Evolutionary conservation across 768 basidiomycete species (phyloP).

Genomic region (Termitomyces sp.): DNA sequence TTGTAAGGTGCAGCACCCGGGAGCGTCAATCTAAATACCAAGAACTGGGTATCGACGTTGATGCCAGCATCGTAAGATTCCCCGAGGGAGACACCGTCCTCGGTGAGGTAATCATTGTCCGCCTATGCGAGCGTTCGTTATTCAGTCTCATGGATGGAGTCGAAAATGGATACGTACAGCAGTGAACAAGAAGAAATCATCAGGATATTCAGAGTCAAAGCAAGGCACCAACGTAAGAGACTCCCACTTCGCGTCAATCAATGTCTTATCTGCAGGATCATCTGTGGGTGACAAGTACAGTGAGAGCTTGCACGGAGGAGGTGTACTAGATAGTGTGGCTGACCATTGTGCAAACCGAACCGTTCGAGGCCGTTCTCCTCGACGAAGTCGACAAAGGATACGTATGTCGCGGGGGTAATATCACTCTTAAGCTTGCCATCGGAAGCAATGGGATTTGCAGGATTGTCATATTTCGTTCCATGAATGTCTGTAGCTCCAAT

Average conservation of each 20-base stretch:
- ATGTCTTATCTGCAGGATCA: slow-evolving; percentile 35
- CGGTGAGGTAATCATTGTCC: slow-evolving; percentile 64
- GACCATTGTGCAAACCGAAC: slow-evolving; percentile 62
- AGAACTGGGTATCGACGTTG: slow-evolving; percentile 59
- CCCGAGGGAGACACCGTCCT: slow-evolving; percentile 47
- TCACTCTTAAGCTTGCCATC: slow-evolving; percentile 41
- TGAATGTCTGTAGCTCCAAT: slow-evolving; percentile 58
- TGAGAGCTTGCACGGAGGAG: not conserved
- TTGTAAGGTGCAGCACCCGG: slow-evolving; percentile 26
- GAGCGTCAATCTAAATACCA: slow-evolving; percentile 62
- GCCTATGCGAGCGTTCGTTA: slow-evolving; percentile 26
- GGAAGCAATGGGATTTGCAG: slow-evolving; percentile 52
- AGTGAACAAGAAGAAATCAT: slow-evolving; percentile 69
- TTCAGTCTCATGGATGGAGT: not conserved
- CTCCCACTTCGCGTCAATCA: slow-evolving; percentile 71
- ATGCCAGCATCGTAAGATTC: slow-evolving; percentile 48
- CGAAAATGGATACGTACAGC: slow-evolving; percentile 34
- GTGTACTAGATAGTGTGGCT: not conserved
- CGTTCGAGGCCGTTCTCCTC: slow-evolving; percentile 51
- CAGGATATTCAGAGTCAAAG: slow-evolving; percentile 44
- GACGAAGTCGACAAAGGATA: not conserved
- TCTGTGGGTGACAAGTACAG: not conserved
- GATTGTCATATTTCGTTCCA: slow-evolving; percentile 50
- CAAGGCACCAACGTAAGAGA: slow-evolving; percentile 57
- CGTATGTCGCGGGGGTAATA: no score